Conservation (phyloP, 352 stramenopile genomes). For the Achlya hypogyna region DNA sequence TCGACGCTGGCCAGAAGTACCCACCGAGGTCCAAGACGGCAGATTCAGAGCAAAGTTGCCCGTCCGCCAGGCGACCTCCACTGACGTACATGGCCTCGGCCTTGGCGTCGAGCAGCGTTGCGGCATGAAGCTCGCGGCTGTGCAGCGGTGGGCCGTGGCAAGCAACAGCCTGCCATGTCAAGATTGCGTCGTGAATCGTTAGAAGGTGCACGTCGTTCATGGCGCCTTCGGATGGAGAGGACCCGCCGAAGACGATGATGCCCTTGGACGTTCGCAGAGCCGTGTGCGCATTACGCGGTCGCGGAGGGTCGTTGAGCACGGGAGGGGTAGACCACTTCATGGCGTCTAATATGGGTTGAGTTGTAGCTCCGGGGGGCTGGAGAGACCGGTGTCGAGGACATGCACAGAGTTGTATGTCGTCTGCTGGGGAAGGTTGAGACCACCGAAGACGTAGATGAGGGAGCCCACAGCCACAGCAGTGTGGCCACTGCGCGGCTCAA, state of each 20-base stretch:
- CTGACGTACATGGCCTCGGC: not conserved
- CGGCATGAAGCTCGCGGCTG: conserved; percentile 15
- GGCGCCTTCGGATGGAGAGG: conserved; percentile 39
- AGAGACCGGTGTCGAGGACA: conserved; percentile 37
- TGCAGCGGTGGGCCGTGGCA: not conserved
- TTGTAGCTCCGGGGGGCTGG: not conserved
- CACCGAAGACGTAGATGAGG: conserved; percentile 48
- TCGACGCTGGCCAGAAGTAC: not conserved
- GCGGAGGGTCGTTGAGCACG: conserved; percentile 31
- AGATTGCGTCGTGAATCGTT: not conserved
- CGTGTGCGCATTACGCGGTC: conserved; percentile 45
- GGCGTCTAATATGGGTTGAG: conserved; percentile 1
- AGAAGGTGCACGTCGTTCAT: conserved; percentile 53
- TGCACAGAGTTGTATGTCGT: conserved; percentile 50
- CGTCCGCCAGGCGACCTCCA: not conserved
- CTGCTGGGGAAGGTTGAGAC: conserved; percentile 32
- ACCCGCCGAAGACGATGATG: conserved; percentile 55
- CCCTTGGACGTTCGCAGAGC: conserved; percentile 31
- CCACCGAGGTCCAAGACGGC: not conserved
- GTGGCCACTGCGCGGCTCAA: conserved; percentile 53
- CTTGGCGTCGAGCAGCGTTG: not conserved
- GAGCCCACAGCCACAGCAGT: conserved; percentile 37
- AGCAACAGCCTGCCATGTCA: not conserved
- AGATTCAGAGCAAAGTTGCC: not conserved
- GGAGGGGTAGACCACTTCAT: conserved; percentile 27